phyloP scores from a whole-genome alignment of 2,329 filamentous ascomycete genomes.

The Cytospora piceicola region DNA sequence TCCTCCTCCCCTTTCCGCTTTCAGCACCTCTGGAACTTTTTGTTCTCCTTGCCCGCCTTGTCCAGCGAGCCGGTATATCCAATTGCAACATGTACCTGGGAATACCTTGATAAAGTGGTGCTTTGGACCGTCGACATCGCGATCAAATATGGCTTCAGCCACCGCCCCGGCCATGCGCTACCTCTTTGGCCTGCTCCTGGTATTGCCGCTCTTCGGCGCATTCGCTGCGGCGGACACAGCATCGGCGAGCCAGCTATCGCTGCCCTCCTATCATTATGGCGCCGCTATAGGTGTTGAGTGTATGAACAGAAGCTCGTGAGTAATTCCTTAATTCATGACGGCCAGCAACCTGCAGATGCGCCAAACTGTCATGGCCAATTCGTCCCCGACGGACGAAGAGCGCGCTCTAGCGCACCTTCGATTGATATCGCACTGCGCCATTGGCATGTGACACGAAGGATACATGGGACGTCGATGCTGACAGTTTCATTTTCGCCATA shows the following conservation, averaged over 20 bases:
- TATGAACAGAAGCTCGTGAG: constrained; percentile 74
- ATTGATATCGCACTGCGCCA: neutral
- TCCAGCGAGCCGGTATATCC: constrained; percentile 1
- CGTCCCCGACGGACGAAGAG: neutral
- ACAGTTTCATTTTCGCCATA: constrained; percentile 42
- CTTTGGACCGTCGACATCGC: constrained; percentile 18
- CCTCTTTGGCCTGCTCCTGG: constrained; percentile 25
- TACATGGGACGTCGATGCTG: neutral
- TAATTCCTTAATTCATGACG: constrained; percentile 31
- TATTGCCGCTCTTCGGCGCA: constrained; percentile 16
- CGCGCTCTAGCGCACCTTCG: neutral
- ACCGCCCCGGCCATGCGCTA: constrained; percentile 15
- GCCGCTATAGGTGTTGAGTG: constrained; percentile 72
- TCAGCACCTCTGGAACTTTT: neutral
- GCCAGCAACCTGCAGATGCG: neutral
- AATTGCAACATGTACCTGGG: constrained; percentile 22
- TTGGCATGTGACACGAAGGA: neutral
- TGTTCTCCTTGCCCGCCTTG: constrained; percentile 6
- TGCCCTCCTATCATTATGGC: constrained; percentile 68
- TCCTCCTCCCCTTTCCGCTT: constrained; percentile 2
- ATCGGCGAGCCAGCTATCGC: constrained; percentile 44
- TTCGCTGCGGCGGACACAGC: constrained; percentile 10
- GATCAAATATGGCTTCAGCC: constrained; percentile 19
- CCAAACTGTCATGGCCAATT: constrained; percentile 5
- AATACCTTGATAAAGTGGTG: constrained; percentile 16